phyloP scores from a whole-genome alignment of 768 basidiomycete species.

The Pleurotus tuber-regium region DNA sequence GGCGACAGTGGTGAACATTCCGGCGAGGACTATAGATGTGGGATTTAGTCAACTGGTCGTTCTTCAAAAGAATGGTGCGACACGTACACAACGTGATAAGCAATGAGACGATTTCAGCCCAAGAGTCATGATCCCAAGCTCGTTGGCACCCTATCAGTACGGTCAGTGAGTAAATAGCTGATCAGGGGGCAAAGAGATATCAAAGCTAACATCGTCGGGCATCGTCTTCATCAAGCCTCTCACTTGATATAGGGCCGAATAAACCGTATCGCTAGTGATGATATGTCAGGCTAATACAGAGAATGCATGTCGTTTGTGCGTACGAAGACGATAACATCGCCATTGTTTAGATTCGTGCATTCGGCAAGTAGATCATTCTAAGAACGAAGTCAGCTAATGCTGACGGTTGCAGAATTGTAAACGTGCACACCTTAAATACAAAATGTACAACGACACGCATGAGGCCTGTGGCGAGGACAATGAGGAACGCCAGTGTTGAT shows the following conservation, averaged over 20 bases:
- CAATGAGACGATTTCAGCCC: slow-evolving; percentile 64
- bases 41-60: background rate
- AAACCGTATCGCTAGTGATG: slow-evolving; percentile 49
- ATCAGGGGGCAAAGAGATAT: background rate
- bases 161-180: slow-evolving; percentile 1
- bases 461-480: slow-evolving; percentile 51
- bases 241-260: slow-evolving; percentile 44
- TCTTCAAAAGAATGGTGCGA: background rate
- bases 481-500: slow-evolving; percentile 42
- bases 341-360: slow-evolving; percentile 44
- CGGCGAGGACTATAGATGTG: slow-evolving; percentile 43
- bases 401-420: background rate
- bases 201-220: slow-evolving; percentile 44
- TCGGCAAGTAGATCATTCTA: slow-evolving; percentile 58
- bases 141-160: slow-evolving; percentile 52
- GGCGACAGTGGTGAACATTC: slow-evolving; percentile 62
- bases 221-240: slow-evolving; percentile 29
- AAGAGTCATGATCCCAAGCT: slow-evolving; percentile 63
- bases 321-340: slow-evolving; percentile 33
- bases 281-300: background rate
- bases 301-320: slow-evolving; percentile 13
- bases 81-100: slow-evolving; percentile 56
- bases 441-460: slow-evolving; percentile 65
- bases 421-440: slow-evolving; percentile 51
- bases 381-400: background rate